Conservation (phyloP, 2,329 filamentous ascomycete genomes). For the Podosphaera fusca region DNA sequence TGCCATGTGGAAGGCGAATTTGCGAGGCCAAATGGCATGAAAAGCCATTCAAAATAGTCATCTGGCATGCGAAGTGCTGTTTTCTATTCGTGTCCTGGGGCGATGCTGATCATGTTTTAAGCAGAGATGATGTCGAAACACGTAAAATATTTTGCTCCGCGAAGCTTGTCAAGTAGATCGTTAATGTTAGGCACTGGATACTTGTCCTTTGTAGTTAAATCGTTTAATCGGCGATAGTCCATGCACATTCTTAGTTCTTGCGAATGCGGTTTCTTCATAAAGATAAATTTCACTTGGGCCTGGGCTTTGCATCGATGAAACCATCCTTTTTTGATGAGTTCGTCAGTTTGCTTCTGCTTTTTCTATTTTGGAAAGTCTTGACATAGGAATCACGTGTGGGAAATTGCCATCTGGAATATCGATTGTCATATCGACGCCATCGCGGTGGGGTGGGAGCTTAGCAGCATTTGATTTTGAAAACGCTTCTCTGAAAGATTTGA, state of each 20-base stretch:
- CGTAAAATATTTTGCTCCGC: neutral
- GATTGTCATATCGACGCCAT: neutral
- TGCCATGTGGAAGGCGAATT: too few species aligned
- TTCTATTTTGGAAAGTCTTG: neutral
- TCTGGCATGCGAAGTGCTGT: too few species aligned
- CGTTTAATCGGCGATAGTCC: neutral
- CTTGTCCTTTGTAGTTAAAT: neutral
- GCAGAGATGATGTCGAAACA: neutral
- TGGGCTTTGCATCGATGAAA: neutral
- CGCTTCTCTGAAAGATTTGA: neutral
- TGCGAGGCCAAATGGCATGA: too few species aligned
- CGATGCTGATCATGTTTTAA: too few species aligned
- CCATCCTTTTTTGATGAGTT: neutral
- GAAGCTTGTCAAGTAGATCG: neutral
- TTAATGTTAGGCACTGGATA: conserved; percentile 1
- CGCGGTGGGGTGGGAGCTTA: neutral
- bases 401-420: neutral
- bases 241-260: neutral
- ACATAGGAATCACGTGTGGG: neutral
- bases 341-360: neutral
- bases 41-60: too few species aligned
- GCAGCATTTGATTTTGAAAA: neutral
- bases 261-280: neutral
- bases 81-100: too few species aligned
- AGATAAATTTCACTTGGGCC: neutral